Evolutionary conservation across 176 grass and related monocot genomes (phyloP).

Genomic region (Rhynchospora tenuis): DNA sequence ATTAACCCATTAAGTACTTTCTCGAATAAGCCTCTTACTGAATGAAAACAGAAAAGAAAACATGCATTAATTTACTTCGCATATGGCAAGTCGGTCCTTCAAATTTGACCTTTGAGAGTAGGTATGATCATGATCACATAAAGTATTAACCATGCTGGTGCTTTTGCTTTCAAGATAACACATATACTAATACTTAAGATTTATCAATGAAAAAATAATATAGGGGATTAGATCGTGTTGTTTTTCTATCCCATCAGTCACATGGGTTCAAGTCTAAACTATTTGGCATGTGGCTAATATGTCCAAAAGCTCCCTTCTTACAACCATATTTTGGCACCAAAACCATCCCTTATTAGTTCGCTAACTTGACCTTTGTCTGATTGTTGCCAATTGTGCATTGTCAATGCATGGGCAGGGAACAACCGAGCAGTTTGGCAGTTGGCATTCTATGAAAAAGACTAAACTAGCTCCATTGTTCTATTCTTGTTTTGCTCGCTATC

Average conservation of each 20-base stretch:
- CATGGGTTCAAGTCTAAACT: slow-evolving; percentile 26
- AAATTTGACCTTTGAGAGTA: not conserved
- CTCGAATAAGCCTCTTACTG: no score
- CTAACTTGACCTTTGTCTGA: not conserved
- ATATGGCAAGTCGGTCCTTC: not conserved
- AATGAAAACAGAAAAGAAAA: no score
- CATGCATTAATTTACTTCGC: no score
- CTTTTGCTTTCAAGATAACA: not conserved
- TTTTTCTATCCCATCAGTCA: slow-evolving; percentile 7
- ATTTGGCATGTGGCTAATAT: slow-evolving; percentile 18
- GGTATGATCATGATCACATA: not conserved
- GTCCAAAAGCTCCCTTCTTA: slow-evolving; percentile 10
- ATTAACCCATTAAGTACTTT: no score
- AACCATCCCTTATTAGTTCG: not conserved
- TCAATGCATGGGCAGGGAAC: not conserved
- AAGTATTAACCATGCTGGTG: not conserved
- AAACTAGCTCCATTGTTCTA: not conserved
- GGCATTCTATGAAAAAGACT: not conserved
- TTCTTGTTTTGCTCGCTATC: not conserved
- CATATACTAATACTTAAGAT: not conserved
- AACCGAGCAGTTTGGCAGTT: not conserved
- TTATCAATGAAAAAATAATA: not conserved
- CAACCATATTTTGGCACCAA: not conserved
- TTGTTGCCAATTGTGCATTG: not conserved
- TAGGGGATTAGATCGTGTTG: not conserved